Evolutionary conservation across 805 yeast species (phyloP), one percentile per base, ranked within the genome.

Genomic region (Nakazawaea holstii): DNA sequence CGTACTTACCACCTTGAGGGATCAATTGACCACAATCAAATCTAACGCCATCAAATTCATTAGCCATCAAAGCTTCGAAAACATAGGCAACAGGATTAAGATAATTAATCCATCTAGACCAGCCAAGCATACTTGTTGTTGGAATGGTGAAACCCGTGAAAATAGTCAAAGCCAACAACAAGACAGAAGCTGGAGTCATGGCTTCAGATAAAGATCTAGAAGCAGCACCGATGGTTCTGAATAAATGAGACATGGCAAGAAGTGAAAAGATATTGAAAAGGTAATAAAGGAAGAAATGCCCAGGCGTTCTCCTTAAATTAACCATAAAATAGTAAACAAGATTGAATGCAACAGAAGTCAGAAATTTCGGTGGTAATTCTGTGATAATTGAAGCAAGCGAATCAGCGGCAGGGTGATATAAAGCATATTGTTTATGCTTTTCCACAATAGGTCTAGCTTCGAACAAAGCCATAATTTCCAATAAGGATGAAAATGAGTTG

Each of bases 371-470:
- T 4, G 85, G 86, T 32, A 80, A 52, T 55, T 82, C 84, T 8
- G 84, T 70, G n/a, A 80, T 52, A 48, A 82, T 70, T 2, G 82
- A 75, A 0, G 86, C 82, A 38, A 82, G 55, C 0, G 87, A 84
- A 55, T 82, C 83, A 5, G 87, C 82, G 45, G 79, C 67, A 10
- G 85, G 84, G 52, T 74, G 81, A 53, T 80, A 80, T 35, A 81
- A 59, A 1, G 82, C 79, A 54, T 73, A 80, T 27, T 72, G 70
- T 52, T 74, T 73, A 52, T 80, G 87, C 57, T 81, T 80, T 53
- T 76, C 80, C 35, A 79, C 75, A 50, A 81, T 72, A 15, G 78
- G 73, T 56, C 86, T 72, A 30, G 73, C 70, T 49, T 69, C 76
- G 52, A 61, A 75, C 29, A 68, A 58, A 26, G 66, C 50, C 43